These are phyloP conservation scores for Trametes pubescens DNA, from an alignment of 1,284 basidiomycete species.

Conservation along the genomic window DNA sequence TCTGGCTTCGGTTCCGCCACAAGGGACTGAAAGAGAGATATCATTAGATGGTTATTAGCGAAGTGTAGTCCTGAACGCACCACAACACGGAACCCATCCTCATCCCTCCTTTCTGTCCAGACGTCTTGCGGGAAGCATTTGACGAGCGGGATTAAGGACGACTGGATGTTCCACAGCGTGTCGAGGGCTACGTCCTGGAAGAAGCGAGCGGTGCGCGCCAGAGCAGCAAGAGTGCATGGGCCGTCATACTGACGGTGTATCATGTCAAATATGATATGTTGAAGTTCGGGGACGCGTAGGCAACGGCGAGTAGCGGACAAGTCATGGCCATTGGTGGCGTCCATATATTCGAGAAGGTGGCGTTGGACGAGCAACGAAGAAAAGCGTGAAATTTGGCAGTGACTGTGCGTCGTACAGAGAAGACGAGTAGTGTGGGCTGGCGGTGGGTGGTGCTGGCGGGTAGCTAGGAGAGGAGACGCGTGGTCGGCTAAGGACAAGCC, in stretches of 20 bases:
- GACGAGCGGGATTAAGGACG: constrained; percentile 27
- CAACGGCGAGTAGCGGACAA: constrained; percentile 10
- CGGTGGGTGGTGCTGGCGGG: background rate
- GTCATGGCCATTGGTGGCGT: background rate
- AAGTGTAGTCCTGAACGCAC: constrained; percentile 12
- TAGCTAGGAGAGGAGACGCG: background rate
- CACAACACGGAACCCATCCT: constrained; percentile 10
- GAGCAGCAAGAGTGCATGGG: constrained; percentile 16
- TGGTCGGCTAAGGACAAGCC: background rate
- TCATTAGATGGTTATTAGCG: background rate
- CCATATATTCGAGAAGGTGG: background rate
- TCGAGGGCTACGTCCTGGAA: constrained; percentile 31
- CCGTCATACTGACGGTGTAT: constrained; percentile 2
- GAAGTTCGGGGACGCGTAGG: constrained; percentile 27
- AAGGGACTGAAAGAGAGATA: constrained; percentile 10
- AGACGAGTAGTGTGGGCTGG: no score
- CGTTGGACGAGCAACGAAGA: background rate
- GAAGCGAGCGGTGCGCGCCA: constrained; percentile 27
- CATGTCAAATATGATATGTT: constrained; percentile 25
- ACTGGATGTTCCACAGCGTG: constrained; percentile 27
- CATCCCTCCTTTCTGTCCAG: constrained; percentile 22
- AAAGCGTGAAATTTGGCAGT: background rate
- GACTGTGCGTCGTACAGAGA: background rate
- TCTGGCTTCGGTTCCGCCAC: constrained; percentile 12
- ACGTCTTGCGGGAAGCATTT: constrained; percentile 28